Evolutionary conservation across 2,329 filamentous ascomycete species (phyloP), one percentile per base, ranked within the genome.

Genomic region (Curvularia spicifera): DNA sequence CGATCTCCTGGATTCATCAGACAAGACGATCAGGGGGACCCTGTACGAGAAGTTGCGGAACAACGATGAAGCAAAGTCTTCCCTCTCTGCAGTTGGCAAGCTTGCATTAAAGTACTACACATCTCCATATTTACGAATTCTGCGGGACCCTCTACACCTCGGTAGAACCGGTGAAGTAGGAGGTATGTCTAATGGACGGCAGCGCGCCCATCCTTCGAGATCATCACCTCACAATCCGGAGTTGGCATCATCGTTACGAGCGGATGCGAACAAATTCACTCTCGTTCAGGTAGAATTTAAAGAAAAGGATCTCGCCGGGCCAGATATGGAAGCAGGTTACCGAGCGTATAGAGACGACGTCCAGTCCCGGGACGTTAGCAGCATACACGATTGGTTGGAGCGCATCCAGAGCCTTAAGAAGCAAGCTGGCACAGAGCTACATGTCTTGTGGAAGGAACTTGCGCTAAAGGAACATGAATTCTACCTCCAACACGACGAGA

Each of bases 381-480:
- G 48, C 15, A 29, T 70, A 31, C 53, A 63, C 37, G 57, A 65
- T 1, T 60, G 61, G 40, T 44, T 69, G n/a, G 62, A 63, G 15
- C 56, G 59, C 4, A 40, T 69, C 26, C 47, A 65, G 10, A 44
- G 55, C 15, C 51, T 63, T 8, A 61, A 53, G 9, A 53, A 55
- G 10, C 58, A 43, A 9, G 51, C 53, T 2, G 45, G 37, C 2
- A 57, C 28, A 3, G 68, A 71, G 29, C 24, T 63, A 18, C 53
- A 59, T 28, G 65, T 62, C 13, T 18, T 67, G 3, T 69, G 66
- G 69, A 51, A 59, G 12, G 20, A 50, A 8, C 35, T 69, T 7
- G 57, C 40, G 12, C 31, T 53, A 18, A 69, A 60, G 42, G 69
- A 71, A 54, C 22, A 65, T 7, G 44, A 53, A 7, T 61, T 67